phyloP scores from a whole-genome alignment of 441 rosid genomes.

The Pelargonium cotyledonis region DNA sequence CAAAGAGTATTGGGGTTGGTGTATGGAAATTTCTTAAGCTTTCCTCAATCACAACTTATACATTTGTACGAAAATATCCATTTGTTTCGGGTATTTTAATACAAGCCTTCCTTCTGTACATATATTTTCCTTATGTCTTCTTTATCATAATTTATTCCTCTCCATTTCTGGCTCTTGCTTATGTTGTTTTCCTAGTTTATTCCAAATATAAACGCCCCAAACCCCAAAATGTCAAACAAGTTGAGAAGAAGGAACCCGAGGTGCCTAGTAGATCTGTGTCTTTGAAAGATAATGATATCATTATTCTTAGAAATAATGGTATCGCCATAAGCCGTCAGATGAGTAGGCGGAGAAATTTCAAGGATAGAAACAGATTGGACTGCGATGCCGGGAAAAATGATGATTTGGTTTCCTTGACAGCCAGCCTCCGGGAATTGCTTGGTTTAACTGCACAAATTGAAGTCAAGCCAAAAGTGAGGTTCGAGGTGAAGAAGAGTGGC shows the following conservation, averaged over 20 bases:
- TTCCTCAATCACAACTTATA: constrained; percentile 28
- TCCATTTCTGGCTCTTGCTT: constrained; percentile 37
- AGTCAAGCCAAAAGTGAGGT: neutral
- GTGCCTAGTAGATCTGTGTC: constrained; percentile 14
- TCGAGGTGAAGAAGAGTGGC: constrained; percentile 15
- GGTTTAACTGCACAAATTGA: neutral
- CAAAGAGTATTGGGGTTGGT: constrained; percentile 30
- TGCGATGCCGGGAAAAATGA: constrained; percentile 8
- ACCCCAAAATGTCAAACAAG: constrained; percentile 6
- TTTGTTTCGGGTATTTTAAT: constrained; percentile 29
- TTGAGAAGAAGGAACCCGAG: constrained; percentile 10
- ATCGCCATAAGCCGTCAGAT: constrained; percentile 30
- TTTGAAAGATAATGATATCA: neutral
- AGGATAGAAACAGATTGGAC: constrained; percentile 19
- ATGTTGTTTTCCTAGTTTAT: constrained; percentile 27
- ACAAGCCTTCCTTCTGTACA: constrained; percentile 33
- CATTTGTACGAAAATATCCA: constrained; percentile 43
- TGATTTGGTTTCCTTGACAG: constrained; percentile 16
- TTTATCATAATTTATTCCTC: constrained; percentile 40
- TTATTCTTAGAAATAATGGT: constrained; percentile 10
- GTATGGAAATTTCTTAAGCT: constrained; percentile 32
- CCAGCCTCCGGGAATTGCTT: neutral
- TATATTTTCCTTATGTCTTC: constrained; percentile 54
- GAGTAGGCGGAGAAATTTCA: constrained; percentile 41
- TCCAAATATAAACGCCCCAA: constrained; percentile 16